Evolutionary conservation across 306 rosid species (phyloP).

Genomic region (Vigna trinervia): DNA sequence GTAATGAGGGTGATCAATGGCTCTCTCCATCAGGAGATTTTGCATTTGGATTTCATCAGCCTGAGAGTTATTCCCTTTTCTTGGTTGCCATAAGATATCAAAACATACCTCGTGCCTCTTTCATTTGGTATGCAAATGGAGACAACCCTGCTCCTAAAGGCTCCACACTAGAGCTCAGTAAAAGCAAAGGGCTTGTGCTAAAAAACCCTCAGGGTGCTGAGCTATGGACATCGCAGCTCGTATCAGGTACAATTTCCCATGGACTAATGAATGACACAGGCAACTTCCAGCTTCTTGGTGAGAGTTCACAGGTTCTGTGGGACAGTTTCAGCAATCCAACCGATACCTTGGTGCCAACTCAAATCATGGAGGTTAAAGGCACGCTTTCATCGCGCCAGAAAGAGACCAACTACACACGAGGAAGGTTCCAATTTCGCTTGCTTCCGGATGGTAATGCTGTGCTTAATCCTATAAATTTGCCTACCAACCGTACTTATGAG

Average conservation of each 20-base stretch:
- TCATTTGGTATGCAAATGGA: slow-evolving; percentile 45
- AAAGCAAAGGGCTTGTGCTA: slow-evolving; percentile 35
- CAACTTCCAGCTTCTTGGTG: slow-evolving; percentile 37
- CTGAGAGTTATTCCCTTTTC: not conserved
- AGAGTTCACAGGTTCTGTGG: slow-evolving; percentile 39
- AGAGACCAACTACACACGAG: slow-evolving; percentile 41
- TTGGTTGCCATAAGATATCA: slow-evolving; percentile 38
- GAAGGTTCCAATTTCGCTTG: slow-evolving; percentile 48
- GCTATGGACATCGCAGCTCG: slow-evolving; percentile 36
- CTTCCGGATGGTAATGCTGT: slow-evolving; percentile 45
- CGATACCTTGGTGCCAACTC: slow-evolving; percentile 59
- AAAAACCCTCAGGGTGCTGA: slow-evolving; percentile 31
- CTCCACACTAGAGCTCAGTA: slow-evolving; percentile 21
- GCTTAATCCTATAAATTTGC: slow-evolving; percentile 45
- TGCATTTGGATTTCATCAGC: slow-evolving; percentile 30
- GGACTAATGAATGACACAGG: slow-evolving; percentile 42
- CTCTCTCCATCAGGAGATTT: slow-evolving; percentile 38
- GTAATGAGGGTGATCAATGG: slow-evolving; percentile 5
- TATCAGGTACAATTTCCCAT: not conserved
- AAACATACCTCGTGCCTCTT: not conserved
- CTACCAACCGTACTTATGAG: slow-evolving; percentile 26
- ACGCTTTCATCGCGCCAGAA: slow-evolving; percentile 44
- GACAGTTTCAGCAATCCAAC: slow-evolving; percentile 47
- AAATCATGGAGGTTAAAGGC: slow-evolving; percentile 36
- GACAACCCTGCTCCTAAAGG: slow-evolving; percentile 38